These are phyloP conservation scores for Candida loeiensis DNA, from an alignment of 805 yeast genomes.

Conservation along the genomic window DNA sequence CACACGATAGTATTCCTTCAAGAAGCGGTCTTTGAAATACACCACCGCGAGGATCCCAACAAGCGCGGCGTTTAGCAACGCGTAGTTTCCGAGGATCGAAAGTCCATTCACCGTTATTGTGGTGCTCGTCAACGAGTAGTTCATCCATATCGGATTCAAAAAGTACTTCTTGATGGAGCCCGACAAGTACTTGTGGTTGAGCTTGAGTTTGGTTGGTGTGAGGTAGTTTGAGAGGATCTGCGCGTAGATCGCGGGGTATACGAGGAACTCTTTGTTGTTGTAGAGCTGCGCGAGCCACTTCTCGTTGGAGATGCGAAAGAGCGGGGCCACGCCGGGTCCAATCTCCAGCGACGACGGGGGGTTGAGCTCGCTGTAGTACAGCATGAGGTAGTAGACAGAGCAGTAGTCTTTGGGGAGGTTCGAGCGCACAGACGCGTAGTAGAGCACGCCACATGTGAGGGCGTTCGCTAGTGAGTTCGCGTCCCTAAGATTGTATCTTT, in stretches of 20 bases:
- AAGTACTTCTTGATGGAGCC: slow-evolving; percentile 27
- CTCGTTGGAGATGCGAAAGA: slow-evolving; percentile 17
- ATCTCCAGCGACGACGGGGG: slow-evolving; percentile 32
- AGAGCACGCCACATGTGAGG: slow-evolving; percentile 21
- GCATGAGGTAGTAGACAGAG: slow-evolving; percentile 30
- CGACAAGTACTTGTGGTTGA: slow-evolving; percentile 36
- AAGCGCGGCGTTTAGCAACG: slow-evolving; percentile 23
- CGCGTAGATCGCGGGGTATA: slow-evolving; percentile 36
- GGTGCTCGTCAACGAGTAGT: slow-evolving; percentile 28
- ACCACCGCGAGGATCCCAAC: slow-evolving; percentile 16
- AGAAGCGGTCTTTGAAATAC: slow-evolving; percentile 20
- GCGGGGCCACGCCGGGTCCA: slow-evolving; percentile 14
- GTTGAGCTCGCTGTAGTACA: slow-evolving; percentile 29
- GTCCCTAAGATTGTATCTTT: slow-evolving; percentile 4
- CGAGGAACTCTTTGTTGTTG: slow-evolving; percentile 27
- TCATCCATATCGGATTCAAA: slow-evolving; percentile 41
- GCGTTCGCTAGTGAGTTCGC: slow-evolving; percentile 20
- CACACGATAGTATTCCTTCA: slow-evolving; percentile 23
- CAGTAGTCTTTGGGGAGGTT: slow-evolving; percentile 37
- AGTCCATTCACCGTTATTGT: slow-evolving; percentile 26
- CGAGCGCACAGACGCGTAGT: slow-evolving; percentile 23
- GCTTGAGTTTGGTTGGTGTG: slow-evolving; percentile 35
- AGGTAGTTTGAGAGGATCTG: slow-evolving; percentile 39
- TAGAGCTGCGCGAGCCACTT: slow-evolving; percentile 21
- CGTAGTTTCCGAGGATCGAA: slow-evolving; percentile 26